Conservation (phyloP, 768 basidiomycete genomes). For the Pleurotus ostreatus region DNA sequence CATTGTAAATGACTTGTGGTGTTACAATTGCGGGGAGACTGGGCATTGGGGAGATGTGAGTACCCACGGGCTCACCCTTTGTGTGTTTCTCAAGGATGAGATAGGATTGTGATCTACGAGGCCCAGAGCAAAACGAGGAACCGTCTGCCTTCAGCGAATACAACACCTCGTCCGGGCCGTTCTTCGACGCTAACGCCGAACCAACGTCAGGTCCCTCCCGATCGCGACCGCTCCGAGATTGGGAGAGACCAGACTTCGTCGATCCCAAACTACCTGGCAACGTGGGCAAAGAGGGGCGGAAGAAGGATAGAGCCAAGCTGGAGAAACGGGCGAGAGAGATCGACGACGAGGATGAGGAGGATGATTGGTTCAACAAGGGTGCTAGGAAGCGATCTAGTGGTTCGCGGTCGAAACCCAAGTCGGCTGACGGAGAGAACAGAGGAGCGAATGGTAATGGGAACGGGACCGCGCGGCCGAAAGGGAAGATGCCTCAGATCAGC, state of each 20-base stretch:
- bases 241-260: slow-evolving; percentile 29
- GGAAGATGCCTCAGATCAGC: neutral
- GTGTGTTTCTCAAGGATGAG: no score
- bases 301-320: slow-evolving; percentile 55
- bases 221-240: slow-evolving; percentile 36
- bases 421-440: slow-evolving; percentile 5
- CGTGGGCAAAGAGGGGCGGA: slow-evolving; percentile 63
- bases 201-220: slow-evolving; percentile 15
- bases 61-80: slow-evolving; percentile 4
- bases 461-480: slow-evolving; percentile 4
- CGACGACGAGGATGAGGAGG: slow-evolving; percentile 46
- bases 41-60: slow-evolving; percentile 83
- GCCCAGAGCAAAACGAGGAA: slow-evolving; percentile 35
- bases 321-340: slow-evolving; percentile 43
- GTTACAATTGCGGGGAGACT: slow-evolving; percentile 70
- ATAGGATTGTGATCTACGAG: slow-evolving; percentile 56
- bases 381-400: slow-evolving; percentile 20
- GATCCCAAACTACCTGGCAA: slow-evolving; percentile 32
- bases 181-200: slow-evolving; percentile 44
- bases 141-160: slow-evolving; percentile 65
- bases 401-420: neutral
- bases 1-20: slow-evolving; percentile 72
- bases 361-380: slow-evolving; percentile 62
- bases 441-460: slow-evolving; percentile 8
- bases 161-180: slow-evolving; percentile 64